Percentiles rank a stretch among this genome's conserved stretches.
Evolutionary conservation across 2,329 filamentous ascomycete species (phyloP).

Genomic region (Cladorrhinum sp.): DNA sequence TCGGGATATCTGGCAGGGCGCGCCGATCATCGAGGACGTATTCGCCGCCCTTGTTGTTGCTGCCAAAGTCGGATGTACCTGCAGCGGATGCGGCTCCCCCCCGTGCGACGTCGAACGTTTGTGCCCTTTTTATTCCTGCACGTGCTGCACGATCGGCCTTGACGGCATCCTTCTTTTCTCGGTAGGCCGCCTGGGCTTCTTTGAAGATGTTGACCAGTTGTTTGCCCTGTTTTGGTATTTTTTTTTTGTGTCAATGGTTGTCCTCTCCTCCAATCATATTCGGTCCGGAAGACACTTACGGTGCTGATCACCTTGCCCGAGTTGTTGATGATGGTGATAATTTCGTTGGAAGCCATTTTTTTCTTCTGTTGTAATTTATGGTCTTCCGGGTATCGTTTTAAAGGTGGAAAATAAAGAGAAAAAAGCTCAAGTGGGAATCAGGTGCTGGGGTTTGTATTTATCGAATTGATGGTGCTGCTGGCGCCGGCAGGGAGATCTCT

Average conservation of each 20-base stretch:
- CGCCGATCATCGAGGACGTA: constrained; percentile 21
- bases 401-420: background rate
- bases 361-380: too few relatives aligned
- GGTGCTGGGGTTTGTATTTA: background rate
- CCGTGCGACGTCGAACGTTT: constrained; percentile 47
- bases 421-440: background rate
- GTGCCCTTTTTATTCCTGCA: constrained; percentile 54
- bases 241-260: constrained; percentile 5
- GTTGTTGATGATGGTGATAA: constrained; percentile 84
- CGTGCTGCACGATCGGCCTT: constrained; percentile 56
- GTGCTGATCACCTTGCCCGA: constrained; percentile 89
- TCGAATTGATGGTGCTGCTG: background rate
- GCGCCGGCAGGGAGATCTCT: background rate
- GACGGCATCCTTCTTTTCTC: constrained; percentile 81
- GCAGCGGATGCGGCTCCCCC: constrained; percentile 15
- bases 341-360: constrained; percentile 48
- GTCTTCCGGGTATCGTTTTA: background rate
- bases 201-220: constrained; percentile 88
- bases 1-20: background rate
- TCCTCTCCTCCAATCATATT: too few relatives aligned
- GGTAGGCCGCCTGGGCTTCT: constrained; percentile 84
- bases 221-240: constrained; percentile 62
- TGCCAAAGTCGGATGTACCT: constrained; percentile 18
- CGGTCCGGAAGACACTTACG: constrained; percentile 53
- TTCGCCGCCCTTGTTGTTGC: constrained; percentile 31